Conservation (phyloP, 1,284 basidiomycete genomes). For the Tilletia walkeri region DNA sequence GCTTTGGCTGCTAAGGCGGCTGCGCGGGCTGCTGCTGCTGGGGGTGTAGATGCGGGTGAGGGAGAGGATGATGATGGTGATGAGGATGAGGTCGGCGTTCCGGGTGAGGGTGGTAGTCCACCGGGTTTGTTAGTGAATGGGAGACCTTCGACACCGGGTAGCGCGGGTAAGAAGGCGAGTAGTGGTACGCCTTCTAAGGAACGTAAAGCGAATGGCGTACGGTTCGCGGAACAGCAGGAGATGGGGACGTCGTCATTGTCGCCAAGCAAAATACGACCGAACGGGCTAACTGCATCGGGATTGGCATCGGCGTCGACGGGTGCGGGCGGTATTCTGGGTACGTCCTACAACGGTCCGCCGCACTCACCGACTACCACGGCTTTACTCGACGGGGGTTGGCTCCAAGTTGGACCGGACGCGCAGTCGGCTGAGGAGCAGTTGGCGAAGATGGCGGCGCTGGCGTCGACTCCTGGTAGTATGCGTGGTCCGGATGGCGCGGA, state of each 20-base stretch:
- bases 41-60: slow-evolving; percentile 62
- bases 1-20: slow-evolving; percentile 55
- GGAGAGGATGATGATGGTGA: slow-evolving; percentile 58
- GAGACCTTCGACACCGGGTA: not conserved
- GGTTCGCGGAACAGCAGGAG: not conserved
- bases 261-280: not conserved
- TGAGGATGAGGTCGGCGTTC: slow-evolving; percentile 25
- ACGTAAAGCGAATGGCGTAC: not conserved
- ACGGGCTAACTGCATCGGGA: not conserved
- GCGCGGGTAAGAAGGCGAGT: too few relatives aligned
- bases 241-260: not conserved
- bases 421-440: slow-evolving; percentile 27
- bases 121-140: not conserved
- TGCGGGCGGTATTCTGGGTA: not conserved
- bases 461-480: slow-evolving; percentile 4
- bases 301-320: not conserved
- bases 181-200: too few relatives aligned
- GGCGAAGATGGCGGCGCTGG: slow-evolving; percentile 33
- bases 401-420: slow-evolving; percentile 26
- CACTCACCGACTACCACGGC: not conserved
- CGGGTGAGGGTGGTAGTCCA: not conserved
- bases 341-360: not conserved
- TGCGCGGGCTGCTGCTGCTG: slow-evolving; percentile 63
- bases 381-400: slow-evolving; percentile 32
- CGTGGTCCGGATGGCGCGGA: not conserved